Evolutionary conservation across 805 yeast genomes (phyloP), one percentile per base, ranked within the genome.

Genomic region (Citeromyces nyonsensis): DNA sequence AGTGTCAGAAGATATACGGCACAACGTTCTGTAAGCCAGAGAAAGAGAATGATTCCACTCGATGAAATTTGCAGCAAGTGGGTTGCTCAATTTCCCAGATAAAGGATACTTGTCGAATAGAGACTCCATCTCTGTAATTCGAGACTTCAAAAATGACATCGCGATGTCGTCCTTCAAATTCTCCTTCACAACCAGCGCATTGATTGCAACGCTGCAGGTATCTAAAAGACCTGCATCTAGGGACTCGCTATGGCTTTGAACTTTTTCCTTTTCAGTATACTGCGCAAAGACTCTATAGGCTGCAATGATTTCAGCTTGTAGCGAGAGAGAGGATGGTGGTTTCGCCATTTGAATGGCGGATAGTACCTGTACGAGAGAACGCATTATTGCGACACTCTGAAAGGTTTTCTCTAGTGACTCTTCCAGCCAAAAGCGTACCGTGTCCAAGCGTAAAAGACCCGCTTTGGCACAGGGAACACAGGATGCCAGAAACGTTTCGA

Each of bases 381-480:
- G 22, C 59, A 62, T 36, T 49, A 45, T 38, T 43, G 54, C 28
- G 50, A 46, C 28, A 57, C 52, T 64, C 41, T 67, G 74, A 36
- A 66, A 69, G 0, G 73, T 64, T 31, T 53, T 58, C 10, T 51
- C 44, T 32, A 65, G 49, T 2, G 65, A 18, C 22, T 18, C 22
- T 18, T 18, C 6, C 5, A 18, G 22, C 22, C 22, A 18, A 5
- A 7, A 18, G 22, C 22, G 22, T 5, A 18, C 22, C 22, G 22
- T 18, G 22, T 18, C 7, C 22, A 18, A 18, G 7, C 7, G 22
- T 18, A 18, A 18, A 5, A 18, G 22, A 7, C 22, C 22, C 22
- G 22, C 22, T 18, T 18, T 5, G 22, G 22, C 22, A 18, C 22
- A 18, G 6, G 22, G 22, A 5, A 18, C 22, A 7, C 22, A 18